Evolutionary conservation across 345 rosid genomes (phyloP).

Genomic region (Eucalyptus cloeziana): DNA sequence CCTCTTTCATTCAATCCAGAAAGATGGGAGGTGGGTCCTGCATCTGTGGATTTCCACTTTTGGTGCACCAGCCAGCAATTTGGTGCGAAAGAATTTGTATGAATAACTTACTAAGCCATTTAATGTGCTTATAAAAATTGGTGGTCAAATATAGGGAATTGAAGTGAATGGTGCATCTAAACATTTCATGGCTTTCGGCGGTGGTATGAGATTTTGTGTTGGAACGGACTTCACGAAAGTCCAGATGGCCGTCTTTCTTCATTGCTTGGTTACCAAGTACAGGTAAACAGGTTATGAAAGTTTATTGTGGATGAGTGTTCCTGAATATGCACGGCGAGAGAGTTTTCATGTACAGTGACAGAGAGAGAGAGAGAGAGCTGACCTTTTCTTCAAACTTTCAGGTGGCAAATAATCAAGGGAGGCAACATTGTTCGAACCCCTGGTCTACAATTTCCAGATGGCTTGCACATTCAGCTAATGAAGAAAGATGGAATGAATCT

Average conservation of each 20-base stretch:
- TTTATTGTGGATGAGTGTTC: neutral
- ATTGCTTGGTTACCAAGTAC: slow-evolving; percentile 75
- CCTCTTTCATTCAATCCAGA: slow-evolving; percentile 74
- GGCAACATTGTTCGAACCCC: slow-evolving; percentile 69
- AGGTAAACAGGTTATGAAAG: slow-evolving; percentile 22
- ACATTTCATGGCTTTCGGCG: slow-evolving; percentile 91
- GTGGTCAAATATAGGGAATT: slow-evolving; percentile 27
- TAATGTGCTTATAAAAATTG: neutral
- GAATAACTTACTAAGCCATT: neutral
- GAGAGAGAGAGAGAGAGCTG: neutral
- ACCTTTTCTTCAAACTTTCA: slow-evolving; percentile 13
- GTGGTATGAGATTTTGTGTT: slow-evolving; percentile 95
- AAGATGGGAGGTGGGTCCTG: slow-evolving; percentile 72
- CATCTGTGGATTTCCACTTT: neutral
- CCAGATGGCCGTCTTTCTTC: slow-evolving; percentile 82
- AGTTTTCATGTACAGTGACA: neutral
- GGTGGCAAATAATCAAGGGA: slow-evolving; percentile 66
- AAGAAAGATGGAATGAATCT: slow-evolving; percentile 13
- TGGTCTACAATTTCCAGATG: slow-evolving; percentile 77
- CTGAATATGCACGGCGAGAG: neutral
- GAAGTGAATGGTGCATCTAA: slow-evolving; percentile 52
- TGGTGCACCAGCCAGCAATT: neutral
- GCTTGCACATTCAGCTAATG: slow-evolving; percentile 44
- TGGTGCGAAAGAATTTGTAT: neutral
- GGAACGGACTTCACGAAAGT: slow-evolving; percentile 86